phyloP scores from a whole-genome alignment of 2,329 filamentous ascomycete genomes.

The Fusarium sororula region DNA sequence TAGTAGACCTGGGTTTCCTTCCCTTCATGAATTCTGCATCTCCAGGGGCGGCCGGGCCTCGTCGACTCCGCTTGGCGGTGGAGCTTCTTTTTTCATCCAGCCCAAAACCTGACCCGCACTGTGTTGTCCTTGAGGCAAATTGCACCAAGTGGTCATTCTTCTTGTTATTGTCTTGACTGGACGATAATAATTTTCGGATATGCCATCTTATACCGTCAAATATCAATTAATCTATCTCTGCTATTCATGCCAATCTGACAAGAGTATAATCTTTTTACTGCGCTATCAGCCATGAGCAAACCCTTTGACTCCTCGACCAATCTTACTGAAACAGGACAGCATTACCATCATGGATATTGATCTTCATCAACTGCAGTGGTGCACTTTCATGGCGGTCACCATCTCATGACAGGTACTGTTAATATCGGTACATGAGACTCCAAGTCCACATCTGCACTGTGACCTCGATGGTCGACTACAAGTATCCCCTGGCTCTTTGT shows the following conservation, averaged over 20 bases:
- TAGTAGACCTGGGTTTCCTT: not conserved
- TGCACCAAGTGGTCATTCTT: constrained; percentile 19
- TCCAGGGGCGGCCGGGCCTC: constrained; percentile 24
- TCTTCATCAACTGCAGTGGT: constrained; percentile 27
- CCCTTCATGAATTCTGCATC: constrained; percentile 14
- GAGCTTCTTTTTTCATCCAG: constrained; percentile 1
- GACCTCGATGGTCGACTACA: constrained; percentile 12
- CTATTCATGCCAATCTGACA: constrained; percentile 10
- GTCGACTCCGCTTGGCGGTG: constrained; percentile 21
- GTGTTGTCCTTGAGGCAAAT: constrained; percentile 32
- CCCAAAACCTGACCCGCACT: constrained; percentile 23
- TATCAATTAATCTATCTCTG: constrained; percentile 20
- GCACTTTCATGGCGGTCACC: constrained; percentile 33
- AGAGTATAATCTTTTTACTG: not conserved
- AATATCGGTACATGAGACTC: constrained; percentile 25
- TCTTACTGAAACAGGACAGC: constrained; percentile 35
- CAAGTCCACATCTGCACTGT: constrained; percentile 28
- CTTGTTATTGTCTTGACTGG: constrained; percentile 17
- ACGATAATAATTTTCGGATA: constrained; percentile 12
- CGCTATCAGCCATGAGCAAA: not conserved
- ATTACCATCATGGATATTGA: constrained; percentile 31
- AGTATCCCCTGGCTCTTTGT: constrained; percentile 22
- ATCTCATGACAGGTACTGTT: constrained; percentile 26
- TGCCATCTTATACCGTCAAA: constrained; percentile 17
- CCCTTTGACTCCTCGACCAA: constrained; percentile 14